Evolutionary conservation across 495 filamentous ascomycete genomes (phyloP).

Genomic region (Pseudoneurospora amorphoporcata): DNA sequence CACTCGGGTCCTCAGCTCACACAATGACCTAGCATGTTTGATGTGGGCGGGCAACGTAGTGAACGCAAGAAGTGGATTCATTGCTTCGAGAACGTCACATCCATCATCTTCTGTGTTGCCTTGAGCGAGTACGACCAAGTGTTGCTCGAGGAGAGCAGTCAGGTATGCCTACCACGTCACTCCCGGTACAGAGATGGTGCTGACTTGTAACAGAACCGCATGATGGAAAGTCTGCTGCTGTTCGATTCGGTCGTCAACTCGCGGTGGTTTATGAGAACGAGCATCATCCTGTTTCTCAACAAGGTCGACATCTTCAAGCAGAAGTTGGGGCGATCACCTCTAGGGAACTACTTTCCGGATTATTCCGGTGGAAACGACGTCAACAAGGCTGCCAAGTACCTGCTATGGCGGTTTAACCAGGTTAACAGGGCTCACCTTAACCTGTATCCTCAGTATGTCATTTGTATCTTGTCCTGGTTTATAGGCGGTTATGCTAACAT

Average conservation of each 20-base stretch:
- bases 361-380: constrained; percentile 97
- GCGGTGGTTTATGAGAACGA: constrained; percentile 96
- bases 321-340: constrained; percentile 79
- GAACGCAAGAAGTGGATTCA: constrained; percentile 99
- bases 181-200: not conserved
- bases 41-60: constrained; percentile 92
- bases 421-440: constrained; percentile 95
- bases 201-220: constrained; percentile 63
- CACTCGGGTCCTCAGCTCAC: constrained; percentile 12
- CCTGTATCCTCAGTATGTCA: constrained; percentile 88
- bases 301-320: constrained; percentile 97
- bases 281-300: constrained; percentile 96
- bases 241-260: constrained; percentile 99
- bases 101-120: constrained; percentile 99
- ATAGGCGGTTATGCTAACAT: constrained; percentile 20
- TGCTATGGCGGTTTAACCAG: constrained; percentile 97
- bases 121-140: constrained; percentile 98
- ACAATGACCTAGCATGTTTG: constrained; percentile 71
- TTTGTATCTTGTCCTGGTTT: not conserved
- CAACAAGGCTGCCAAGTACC: constrained; percentile 93
- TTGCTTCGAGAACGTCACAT: constrained; percentile 98
- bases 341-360: constrained; percentile 93
- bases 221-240: constrained; percentile 97
- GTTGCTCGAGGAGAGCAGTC: constrained; percentile 90
- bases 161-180: constrained; percentile 44